Evolutionary conservation across 805 yeast species (phyloP).

Genomic region (Teunomyces cretensis): DNA sequence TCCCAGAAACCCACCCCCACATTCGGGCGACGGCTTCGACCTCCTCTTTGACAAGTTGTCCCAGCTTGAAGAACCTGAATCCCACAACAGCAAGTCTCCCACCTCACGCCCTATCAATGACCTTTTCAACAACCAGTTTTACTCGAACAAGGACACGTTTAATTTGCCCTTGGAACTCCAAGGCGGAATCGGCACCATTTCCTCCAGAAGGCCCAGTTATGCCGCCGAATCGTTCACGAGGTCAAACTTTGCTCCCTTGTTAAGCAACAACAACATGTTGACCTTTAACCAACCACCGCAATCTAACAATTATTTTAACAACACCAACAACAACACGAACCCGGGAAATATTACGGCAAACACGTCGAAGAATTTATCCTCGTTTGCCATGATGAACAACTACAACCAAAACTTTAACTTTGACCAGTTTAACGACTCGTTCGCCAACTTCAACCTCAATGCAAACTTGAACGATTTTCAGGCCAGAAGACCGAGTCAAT

Average conservation of each 20-base stretch:
- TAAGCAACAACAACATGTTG: constrained; percentile 6
- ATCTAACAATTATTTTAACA: background rate
- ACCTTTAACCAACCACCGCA: background rate
- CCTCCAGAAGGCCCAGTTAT: constrained; percentile 71
- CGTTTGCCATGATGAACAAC: constrained; percentile 31
- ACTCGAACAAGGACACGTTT: constrained; percentile 32
- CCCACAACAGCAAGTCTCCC: constrained; percentile 9
- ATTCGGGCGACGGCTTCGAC: constrained; percentile 15
- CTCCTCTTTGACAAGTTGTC: constrained; percentile 25
- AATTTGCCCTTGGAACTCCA: constrained; percentile 58
- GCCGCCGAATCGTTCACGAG: constrained; percentile 65
- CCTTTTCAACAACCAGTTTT: constrained; percentile 4
- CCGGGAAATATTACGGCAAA: constrained; percentile 1
- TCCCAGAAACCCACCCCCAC: constrained; percentile 1
- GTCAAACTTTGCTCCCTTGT: constrained; percentile 14
- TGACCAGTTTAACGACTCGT: constrained; percentile 30
- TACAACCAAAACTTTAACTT: constrained; percentile 20
- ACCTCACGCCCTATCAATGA: constrained; percentile 10
- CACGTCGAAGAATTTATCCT: constrained; percentile 19
- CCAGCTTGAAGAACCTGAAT: constrained; percentile 13
- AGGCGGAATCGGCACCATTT: constrained; percentile 62
- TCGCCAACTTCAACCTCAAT: constrained; percentile 31
- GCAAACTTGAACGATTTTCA: constrained; percentile 39
- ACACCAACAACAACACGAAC: background rate
- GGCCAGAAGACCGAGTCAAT: constrained; percentile 43